These are phyloP conservation scores for Diplotaxis tenuifolia DNA, from an alignment of 345 rosid genomes.

Conservation along the genomic window DNA sequence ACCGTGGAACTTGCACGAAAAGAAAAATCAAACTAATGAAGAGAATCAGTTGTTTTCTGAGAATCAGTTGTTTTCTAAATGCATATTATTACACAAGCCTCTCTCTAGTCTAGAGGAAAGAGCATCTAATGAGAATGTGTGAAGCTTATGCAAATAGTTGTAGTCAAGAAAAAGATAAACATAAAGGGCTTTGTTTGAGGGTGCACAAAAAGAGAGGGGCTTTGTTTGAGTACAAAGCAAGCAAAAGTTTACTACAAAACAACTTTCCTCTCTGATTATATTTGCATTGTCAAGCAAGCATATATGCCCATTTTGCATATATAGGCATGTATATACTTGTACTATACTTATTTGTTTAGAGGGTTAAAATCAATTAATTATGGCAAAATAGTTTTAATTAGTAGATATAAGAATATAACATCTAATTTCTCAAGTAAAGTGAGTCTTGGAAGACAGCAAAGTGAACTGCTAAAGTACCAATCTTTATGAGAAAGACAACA, in stretches of 20 bases:
- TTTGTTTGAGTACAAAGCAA: slow-evolving; percentile 81
- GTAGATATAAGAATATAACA: slow-evolving; percentile 15
- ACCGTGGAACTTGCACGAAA: not conserved
- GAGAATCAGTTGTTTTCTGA: not conserved
- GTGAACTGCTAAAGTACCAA: slow-evolving; percentile 46
- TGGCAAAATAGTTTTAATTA: not conserved
- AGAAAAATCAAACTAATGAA: not conserved
- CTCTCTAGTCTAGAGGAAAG: not conserved
- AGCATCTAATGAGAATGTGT: slow-evolving; percentile 35
- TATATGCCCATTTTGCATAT: slow-evolving; percentile 51
- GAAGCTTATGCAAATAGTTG: slow-evolving; percentile 36
- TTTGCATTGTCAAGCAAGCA: slow-evolving; percentile 66
- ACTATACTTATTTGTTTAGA: not conserved
- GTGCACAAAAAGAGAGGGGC: no score
- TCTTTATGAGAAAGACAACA: slow-evolving; percentile 42
- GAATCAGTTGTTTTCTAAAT: not conserved
- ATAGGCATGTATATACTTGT: slow-evolving; percentile 15
- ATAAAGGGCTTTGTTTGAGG: slow-evolving; percentile 57
- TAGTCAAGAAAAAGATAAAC: slow-evolving; percentile 28
- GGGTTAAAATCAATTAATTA: not conserved
- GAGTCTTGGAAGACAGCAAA: slow-evolving; percentile 33
- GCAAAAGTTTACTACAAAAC: slow-evolving; percentile 48
- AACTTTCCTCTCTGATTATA: slow-evolving; percentile 35
- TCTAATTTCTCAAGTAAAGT: slow-evolving; percentile 39
- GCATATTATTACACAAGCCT: not conserved